Base-by-base conservation (phyloP, 129 eudicot genomes). In the Lactuca saligna region DNA sequence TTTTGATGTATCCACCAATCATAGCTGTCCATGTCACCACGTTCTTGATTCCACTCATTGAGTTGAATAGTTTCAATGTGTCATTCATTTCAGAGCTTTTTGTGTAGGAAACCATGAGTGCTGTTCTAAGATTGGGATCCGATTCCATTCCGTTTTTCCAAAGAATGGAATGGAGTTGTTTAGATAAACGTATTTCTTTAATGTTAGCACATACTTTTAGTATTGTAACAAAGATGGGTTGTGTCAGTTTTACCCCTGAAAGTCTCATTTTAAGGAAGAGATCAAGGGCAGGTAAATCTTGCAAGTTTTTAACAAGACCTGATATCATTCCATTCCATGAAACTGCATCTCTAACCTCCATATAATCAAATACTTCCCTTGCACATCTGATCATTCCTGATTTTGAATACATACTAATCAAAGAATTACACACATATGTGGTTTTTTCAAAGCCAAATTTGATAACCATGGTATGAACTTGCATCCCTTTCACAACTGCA, bases 251-350 rank as follows among this genome's bases (percentile, higher is more conserved):
- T 6, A 87, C 80, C 20, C 85, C 87, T 2, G 68, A 79, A 75
- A 77, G 76, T 61, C 85, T 79, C 97, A 89, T 87, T 49, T 49
- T 78, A 61, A 71, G 46, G 34, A 93, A 93, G 63, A 89, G 58
- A 71, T 85, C 72, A 68, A 93, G 82, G 12, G 95, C 95, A 56
- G 68, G 80, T 67, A 73, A 50, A 61, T 87, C 79, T 66, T 63
- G 83, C 72, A 92, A 93, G 25, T 89, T 93, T 16, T 75, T 41
- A 37, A 87, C 89, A 15, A 83, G 80, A 57, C 92, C 97, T 6
- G 97, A 79, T 41, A 89, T 78, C 93, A 87, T 93, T 39, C 92
- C 81, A 62, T 93, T 93, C 97, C 99, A 93, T 46, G 99, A 86
- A 64, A 87, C 84, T 3, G 79, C 72, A 71, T 80, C 77, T 69